Evolutionary conservation across 2,329 filamentous ascomycete genomes (phyloP), one percentile per base, ranked within the genome.

Genomic region (Phaeosphaeria sp.): DNA sequence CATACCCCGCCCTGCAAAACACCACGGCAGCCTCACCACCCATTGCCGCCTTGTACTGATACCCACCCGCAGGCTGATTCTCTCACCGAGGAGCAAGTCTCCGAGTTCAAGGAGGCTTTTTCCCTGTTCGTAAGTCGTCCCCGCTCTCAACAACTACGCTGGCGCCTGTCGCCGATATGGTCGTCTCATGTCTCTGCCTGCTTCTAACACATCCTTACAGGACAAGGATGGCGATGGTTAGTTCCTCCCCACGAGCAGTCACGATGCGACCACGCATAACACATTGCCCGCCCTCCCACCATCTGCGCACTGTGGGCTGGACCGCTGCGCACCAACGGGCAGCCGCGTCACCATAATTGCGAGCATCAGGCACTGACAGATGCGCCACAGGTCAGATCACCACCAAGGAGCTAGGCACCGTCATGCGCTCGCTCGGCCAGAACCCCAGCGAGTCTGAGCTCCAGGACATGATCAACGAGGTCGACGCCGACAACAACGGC

Each of bases 41-140:
- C 46, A 21, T 48, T 46, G 7, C 33, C 27, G 56, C 60, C 56
- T 51, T 48, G 33, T 59, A 52, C 75, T 77, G 58, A 77, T 73
- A 42, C 8, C 9, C 48, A 54, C 24, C 33, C 49, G 57, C 79
- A 98, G 94, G 94, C 94, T 80, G 95, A 99, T 81, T 94, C 94
- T 81, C 90, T 99, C 78, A 98, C 95, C 74, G 95, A 99, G 87
- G 95, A 99, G 85, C 95, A 99, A 88, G 95, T 99, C 80, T 98
- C 95, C 79, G 95, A 99, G 86, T 99, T 98, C 87, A 99, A 98
- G 91, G 95, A 99, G 86, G 95, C 95, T 55, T 99, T 99, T 85
- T 99, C 95, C 80, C 92, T 99, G 69, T 99, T 99, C 83, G 95
- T 99, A 90, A 90, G 95, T 89, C 54, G 40, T 55, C 59, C 45